Base-by-base conservation (phyloP, 2,329 filamentous ascomycete genomes). In the Alternaria ethzedia region DNA sequence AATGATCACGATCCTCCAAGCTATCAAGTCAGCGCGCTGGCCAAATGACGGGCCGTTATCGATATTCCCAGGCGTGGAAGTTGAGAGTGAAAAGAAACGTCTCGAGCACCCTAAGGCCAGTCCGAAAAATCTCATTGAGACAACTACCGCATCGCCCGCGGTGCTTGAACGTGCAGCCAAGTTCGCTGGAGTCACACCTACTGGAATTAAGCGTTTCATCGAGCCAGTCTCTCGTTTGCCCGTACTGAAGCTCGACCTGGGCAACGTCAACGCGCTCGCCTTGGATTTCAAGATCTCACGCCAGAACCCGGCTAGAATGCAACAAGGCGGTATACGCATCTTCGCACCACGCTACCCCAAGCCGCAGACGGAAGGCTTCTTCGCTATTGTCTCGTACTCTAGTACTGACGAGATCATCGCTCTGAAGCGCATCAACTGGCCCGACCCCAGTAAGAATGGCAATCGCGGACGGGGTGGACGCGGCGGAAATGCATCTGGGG, bases 331-430 rank as follows among this genome's bases (percentile, higher is more conserved):
- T 2, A 89, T 88, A 52, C 88, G 91, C 64, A 91, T 97, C 76
- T 97, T 90, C 72, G 93, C 96, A 0, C 95, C 96, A 3, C 87
- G 88, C 21, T 98, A 97, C 81, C 95, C 95, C 1, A 99, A 99
- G 81, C 89, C 94, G 15, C 96, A 99, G 80, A 96, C 89, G 0
- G 96, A 99, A 75, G 94, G 94, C 0, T 98, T 90, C 87, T 98
- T 99, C 79, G 88, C 96, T 13, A 77, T 98, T 21, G 86, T 97
- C 0, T 90, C 89, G 7, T 89, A 91, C 70, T 74, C 87, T 3
- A 83, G 83, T 1, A 86, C 82, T 7, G 93, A 95, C 63, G 93
- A 97, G 70, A 86, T 98, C 43, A 80, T 97, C 5, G 95, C 91
- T 3, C 84, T 99, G 66, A 98, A 97, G 85, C 86, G 96, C 28